Percentiles rank a stretch among this genome's conserved stretches.
Conservation (phyloP, 2,329 filamentous ascomycete genomes). For the Aspergillus versicolor region DNA sequence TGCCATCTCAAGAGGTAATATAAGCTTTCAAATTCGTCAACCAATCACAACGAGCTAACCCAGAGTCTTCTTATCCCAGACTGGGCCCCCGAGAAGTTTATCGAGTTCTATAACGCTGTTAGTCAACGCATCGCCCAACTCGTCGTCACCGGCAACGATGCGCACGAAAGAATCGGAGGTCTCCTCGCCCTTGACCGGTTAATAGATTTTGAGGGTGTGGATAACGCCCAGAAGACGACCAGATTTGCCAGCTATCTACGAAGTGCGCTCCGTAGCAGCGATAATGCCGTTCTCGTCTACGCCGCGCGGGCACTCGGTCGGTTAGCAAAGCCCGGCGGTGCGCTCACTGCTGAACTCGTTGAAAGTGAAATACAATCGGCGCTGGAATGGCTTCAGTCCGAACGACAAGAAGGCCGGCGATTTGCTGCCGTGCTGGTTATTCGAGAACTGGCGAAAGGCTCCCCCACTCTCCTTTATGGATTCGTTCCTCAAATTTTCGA, state of each 20-base stretch:
- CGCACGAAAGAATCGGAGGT: constrained; percentile 84
- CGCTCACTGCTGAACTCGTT: constrained; percentile 90
- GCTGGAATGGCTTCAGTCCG: constrained; percentile 93
- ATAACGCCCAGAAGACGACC: constrained; percentile 88
- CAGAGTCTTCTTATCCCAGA: constrained; percentile 51
- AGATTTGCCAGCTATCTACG: constrained; percentile 90
- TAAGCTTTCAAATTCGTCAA: neutral
- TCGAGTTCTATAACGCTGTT: constrained; percentile 66
- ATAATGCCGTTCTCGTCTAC: constrained; percentile 84
- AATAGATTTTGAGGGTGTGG: constrained; percentile 94
- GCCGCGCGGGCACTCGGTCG: constrained; percentile 87
- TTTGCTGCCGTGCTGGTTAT: constrained; percentile 92
- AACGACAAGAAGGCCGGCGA: constrained; percentile 86
- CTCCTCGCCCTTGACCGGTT: constrained; percentile 89
- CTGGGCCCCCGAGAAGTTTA: constrained; percentile 76
- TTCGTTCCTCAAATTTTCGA: constrained; percentile 96
- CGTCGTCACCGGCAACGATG: constrained; percentile 81
- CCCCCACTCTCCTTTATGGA: constrained; percentile 90
- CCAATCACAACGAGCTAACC: constrained; percentile 13
- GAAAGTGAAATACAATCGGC: constrained; percentile 96
- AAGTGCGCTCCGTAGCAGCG: constrained; percentile 83
- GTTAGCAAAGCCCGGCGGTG: constrained; percentile 87
- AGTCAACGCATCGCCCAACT: constrained; percentile 67
- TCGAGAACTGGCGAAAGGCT: constrained; percentile 85
- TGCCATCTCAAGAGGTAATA: constrained; percentile 46